Base-by-base conservation (phyloP, 164 flowering plant genomes). In the Vitis riparia region DNA sequence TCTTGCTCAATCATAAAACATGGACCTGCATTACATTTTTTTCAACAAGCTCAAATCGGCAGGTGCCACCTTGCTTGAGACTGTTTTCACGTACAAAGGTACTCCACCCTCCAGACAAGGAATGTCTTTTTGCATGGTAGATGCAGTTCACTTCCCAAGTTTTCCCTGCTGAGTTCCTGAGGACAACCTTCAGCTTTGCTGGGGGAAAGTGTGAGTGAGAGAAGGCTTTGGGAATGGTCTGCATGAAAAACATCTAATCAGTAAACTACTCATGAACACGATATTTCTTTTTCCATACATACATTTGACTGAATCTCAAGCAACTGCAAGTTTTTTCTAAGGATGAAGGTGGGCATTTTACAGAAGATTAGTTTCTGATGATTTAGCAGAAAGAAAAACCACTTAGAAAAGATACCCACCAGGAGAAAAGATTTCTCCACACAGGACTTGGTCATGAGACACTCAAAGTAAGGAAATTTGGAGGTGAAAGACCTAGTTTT, bases 61-160 rank as follows among this genome's bases (percentile, higher is more conserved):
- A 65, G 48, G 32, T 23, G n/a, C 65, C 69, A 0, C 65, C 69
- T 5, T 2, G 1, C 44, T 51, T 32, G 65, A 72, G 53, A 15
- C 59, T 32, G 65, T 72, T 72, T 30, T 30, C 69, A 51, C 32
- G 65, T n/a, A 51, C 75, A 59, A 72, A 72, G n/a, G 5, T 16
- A 17, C 16, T 1, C 75, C 69, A 72, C 6, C 69, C 69, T 51
- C 44, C 59, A 50, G 29, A 55, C 1, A 71, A 19, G 14, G 8
- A 13, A 9, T 29, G 10, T 48, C 9, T 19, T 16, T 11, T 5
- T 3, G 2, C 9, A 13, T n/a, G 13, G 11, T 2, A 11, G 27
- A 3, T 11, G 16, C 27, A 14, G 9, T 10, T 48, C 61, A 29
- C 67, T 37, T 12, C 32, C 60, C 60, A 64, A 11, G 48, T 14